These are phyloP conservation scores for Licmophora abbreviata DNA, from an alignment of 108 stramenopile genomes.

Conservation along the genomic window DNA sequence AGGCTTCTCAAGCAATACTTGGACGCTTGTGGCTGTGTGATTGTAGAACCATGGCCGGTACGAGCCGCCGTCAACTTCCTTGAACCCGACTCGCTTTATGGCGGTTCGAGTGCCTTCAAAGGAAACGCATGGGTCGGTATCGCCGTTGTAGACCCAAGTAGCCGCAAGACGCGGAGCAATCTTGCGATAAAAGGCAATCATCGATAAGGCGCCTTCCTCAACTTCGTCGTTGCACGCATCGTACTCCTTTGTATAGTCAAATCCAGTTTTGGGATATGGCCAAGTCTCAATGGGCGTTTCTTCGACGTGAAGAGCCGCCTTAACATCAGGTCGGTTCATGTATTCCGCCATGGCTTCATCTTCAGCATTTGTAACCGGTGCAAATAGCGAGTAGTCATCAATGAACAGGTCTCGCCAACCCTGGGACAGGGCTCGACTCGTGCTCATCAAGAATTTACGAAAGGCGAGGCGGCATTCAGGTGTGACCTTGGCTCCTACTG, in stretches of 20 bases:
- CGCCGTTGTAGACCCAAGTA: slow-evolving; percentile 56
- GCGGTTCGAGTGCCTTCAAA: slow-evolving; percentile 65
- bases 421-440: slow-evolving; percentile 42
- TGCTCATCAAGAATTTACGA: slow-evolving; percentile 45
- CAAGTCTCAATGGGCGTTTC: slow-evolving; percentile 31
- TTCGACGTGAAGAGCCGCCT: slow-evolving; percentile 43
- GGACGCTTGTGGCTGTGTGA: slow-evolving; percentile 29
- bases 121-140: slow-evolving; percentile 64
- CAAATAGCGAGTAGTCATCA: slow-evolving; percentile 53
- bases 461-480: slow-evolving; percentile 35
- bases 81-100: slow-evolving; percentile 36
- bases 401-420: slow-evolving; percentile 48
- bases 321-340: slow-evolving; percentile 46
- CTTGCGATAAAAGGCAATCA: slow-evolving; percentile 56
- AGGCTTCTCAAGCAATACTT: slow-evolving; percentile 36
- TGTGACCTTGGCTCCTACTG: background rate
- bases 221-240: slow-evolving; percentile 47
- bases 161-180: slow-evolving; percentile 36
- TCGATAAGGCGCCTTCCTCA: slow-evolving; percentile 15
- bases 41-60: slow-evolving; percentile 75
- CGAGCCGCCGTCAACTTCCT: slow-evolving; percentile 43
- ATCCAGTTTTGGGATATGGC: slow-evolving; percentile 45
- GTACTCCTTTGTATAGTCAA: slow-evolving; percentile 51
- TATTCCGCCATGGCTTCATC: slow-evolving; percentile 35
- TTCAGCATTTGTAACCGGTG: slow-evolving; percentile 36